phyloP scores from a whole-genome alignment of 331 rosid genomes.

The Spiraea crenata region DNA sequence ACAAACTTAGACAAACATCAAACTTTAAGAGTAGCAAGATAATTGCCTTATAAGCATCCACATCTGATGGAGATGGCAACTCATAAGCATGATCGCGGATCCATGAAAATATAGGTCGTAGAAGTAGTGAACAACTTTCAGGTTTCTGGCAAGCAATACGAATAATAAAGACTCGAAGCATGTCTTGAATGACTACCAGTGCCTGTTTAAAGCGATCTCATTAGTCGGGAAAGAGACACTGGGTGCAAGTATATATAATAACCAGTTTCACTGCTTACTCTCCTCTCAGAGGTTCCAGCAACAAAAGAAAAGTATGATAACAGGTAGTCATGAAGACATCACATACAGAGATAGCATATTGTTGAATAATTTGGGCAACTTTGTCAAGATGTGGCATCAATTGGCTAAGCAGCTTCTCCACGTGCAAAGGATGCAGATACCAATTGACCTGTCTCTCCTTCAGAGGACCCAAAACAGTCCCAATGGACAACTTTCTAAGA shows the following conservation, averaged over 20 bases:
- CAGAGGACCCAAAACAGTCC: slow-evolving; percentile 76
- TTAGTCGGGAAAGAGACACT: slow-evolving; percentile 11
- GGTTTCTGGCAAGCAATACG: slow-evolving; percentile 65
- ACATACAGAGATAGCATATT: slow-evolving; percentile 92
- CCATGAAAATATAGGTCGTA: slow-evolving; percentile 65
- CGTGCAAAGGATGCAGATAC: slow-evolving; percentile 77
- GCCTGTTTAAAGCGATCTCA: slow-evolving; percentile 49
- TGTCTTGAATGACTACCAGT: slow-evolving; percentile 80
- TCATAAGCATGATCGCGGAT: slow-evolving; percentile 54
- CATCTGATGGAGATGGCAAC: slow-evolving; percentile 48
- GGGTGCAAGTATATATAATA: neutral
- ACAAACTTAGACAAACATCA: slow-evolving; percentile 18
- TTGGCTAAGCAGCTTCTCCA: slow-evolving; percentile 75
- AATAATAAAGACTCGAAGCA: slow-evolving; percentile 75
- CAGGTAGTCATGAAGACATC: slow-evolving; percentile 21
- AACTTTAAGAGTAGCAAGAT: slow-evolving; percentile 16
- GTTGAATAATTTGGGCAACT: slow-evolving; percentile 80
- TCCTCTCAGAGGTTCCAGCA: slow-evolving; percentile 2
- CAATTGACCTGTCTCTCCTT: slow-evolving; percentile 78
- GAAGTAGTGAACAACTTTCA: slow-evolving; percentile 58
- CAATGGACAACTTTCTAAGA: slow-evolving; percentile 78
- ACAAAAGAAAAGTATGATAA: neutral
- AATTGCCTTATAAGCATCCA: slow-evolving; percentile 70
- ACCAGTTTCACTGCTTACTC: neutral
- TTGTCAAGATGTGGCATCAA: slow-evolving; percentile 72